Evolutionary conservation across 2,329 filamentous ascomycete genomes (phyloP).

Genomic region (Cladosporium oxysporum): DNA sequence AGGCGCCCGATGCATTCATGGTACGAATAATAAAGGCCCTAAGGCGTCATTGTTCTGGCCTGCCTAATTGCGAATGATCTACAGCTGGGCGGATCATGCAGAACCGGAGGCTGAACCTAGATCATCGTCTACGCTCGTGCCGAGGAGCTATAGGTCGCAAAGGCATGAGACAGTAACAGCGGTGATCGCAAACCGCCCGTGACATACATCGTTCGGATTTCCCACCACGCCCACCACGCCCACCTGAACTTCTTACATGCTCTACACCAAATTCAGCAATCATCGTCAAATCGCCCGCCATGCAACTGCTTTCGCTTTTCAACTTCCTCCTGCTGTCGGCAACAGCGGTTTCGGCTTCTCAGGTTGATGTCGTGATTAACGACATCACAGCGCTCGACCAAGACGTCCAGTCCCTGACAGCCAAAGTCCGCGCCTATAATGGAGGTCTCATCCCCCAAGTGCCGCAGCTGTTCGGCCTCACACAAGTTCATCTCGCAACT

Average conservation of each 20-base stretch:
- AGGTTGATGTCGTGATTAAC: conserved; percentile 26
- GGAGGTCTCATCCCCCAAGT: conserved; percentile 27
- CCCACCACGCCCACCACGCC: not conserved
- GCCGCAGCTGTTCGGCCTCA: conserved; percentile 18
- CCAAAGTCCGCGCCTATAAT: conserved; percentile 27
- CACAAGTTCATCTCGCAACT: conserved; percentile 24
- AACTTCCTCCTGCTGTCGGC: not conserved
- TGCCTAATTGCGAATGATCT: not conserved
- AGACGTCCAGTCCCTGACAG: conserved; percentile 28
- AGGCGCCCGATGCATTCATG: not conserved
- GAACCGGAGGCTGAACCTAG: not conserved
- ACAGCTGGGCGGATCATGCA: not conserved
- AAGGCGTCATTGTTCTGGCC: not conserved
- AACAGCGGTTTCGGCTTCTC: not conserved
- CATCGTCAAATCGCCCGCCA: not conserved
- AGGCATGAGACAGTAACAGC: not conserved
- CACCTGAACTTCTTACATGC: not conserved
- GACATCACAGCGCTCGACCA: conserved; percentile 31
- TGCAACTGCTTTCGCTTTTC: not conserved
- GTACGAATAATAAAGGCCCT: not conserved
- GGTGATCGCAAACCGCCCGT: not conserved
- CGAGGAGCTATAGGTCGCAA: not conserved
- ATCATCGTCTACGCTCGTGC: not conserved
- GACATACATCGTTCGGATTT: not conserved
- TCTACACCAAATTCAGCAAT: not conserved